Percentiles rank a stretch among this genome's conserved stretches.
phyloP scores from a whole-genome alignment of 164 flowering plant genomes.

The Macadamia tetraphylla region DNA sequence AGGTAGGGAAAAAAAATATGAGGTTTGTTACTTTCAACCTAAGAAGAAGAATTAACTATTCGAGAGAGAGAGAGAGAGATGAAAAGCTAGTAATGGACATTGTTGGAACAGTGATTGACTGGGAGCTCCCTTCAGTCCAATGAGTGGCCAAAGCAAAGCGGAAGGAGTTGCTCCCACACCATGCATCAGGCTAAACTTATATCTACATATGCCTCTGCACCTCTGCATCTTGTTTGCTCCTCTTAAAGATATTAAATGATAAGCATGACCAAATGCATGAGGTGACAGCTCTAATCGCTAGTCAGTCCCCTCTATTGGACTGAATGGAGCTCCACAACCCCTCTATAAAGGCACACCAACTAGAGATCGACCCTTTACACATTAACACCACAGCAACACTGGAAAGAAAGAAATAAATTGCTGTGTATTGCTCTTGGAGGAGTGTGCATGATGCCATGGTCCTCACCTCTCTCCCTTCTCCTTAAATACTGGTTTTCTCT shows the following conservation, averaged over 20 bases:
- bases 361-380: not conserved
- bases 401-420: not conserved
- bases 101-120: not conserved
- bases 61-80: no score
- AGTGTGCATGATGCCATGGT: not conserved
- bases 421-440: no score
- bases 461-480: not conserved
- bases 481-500: not conserved
- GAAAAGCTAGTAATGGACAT: no score
- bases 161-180: constrained; percentile 62
- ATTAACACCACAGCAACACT: no score
- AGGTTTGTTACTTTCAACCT: no score
- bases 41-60: no score
- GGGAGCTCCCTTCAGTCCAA: constrained; percentile 84
- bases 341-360: not conserved
- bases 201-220: not conserved
- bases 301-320: constrained; percentile 43
- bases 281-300: constrained; percentile 47
- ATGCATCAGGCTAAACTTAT: constrained; percentile 41
- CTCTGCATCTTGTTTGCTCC: not conserved
- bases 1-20: no score
- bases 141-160: constrained; percentile 35
- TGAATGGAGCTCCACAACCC: constrained; percentile 39
- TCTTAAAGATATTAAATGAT: not conserved
- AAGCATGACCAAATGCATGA: constrained; percentile 45